Evolutionary conservation across 1,284 basidiomycete genomes (phyloP).

Genomic region (Pseudozyma flocculosa): DNA sequence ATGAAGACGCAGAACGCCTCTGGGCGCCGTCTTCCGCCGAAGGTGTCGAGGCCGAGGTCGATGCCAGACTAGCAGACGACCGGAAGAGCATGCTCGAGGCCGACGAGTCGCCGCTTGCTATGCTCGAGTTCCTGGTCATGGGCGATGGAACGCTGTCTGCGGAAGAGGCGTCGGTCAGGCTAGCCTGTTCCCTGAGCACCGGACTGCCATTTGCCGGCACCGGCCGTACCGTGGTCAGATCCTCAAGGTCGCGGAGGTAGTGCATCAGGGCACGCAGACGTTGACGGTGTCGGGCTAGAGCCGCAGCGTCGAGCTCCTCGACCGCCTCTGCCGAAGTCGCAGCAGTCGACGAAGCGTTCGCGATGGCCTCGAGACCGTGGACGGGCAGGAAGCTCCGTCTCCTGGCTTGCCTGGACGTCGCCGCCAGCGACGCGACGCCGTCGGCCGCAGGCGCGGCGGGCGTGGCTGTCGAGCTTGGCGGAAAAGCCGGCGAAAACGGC

Average conservation of each 20-base stretch:
- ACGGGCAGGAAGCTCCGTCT: constrained; percentile 32
- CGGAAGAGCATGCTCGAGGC: constrained; percentile 16
- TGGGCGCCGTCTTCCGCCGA: too few relatives aligned
- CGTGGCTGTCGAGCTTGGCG: constrained; percentile 1
- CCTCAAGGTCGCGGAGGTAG: constrained; percentile 91
- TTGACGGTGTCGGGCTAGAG: constrained; percentile 63
- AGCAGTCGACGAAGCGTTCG: neutral
- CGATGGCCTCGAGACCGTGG: neutral
- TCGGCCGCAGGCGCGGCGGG: constrained; percentile 10
- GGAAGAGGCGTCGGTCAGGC: neutral
- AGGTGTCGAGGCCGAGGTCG: too few relatives aligned
- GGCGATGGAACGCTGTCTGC: constrained; percentile 22
- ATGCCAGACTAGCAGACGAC: neutral
- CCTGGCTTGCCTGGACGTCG: constrained; percentile 17
- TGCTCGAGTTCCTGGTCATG: constrained; percentile 23
- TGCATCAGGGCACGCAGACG: constrained; percentile 87
- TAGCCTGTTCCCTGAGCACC: neutral
- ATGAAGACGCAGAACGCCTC: too few relatives aligned
- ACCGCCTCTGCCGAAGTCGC: neutral
- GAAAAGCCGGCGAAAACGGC: constrained; percentile 7
- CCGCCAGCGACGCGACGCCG: neutral
- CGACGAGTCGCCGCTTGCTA: constrained; percentile 18
- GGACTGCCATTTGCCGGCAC: neutral
- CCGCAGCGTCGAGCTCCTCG: constrained; percentile 23
- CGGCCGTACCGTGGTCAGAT: constrained; percentile 62